Base-by-base conservation (phyloP, 164 flowering plant genomes). In the Vitis rotundifolia region DNA sequence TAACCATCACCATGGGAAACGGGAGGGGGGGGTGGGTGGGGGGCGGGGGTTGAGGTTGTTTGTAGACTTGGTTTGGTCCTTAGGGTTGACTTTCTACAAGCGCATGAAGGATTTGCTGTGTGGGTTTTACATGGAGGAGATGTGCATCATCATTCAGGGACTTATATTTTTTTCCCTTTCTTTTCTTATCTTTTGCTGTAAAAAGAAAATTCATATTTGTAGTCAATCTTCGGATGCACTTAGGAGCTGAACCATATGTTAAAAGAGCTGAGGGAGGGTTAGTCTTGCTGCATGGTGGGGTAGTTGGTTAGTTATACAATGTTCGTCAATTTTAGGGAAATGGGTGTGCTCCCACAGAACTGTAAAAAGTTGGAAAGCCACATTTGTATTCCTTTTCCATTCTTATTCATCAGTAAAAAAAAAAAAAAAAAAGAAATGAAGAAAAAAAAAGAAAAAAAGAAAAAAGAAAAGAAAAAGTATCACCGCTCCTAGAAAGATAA, bases 131-230 rank as follows among this genome's bases (percentile, higher is more conserved):
- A 59, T 13, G 12, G 61, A 16, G 14, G 6, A 59, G 4, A 59
- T 11, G 6, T 37, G 44, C 3, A 3, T 3, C 44, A 37, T 37
- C 44, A 37, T 37, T 37, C 44, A 37, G 44, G 44, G 44, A 37
- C 44, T 37, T 37, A 37, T 37, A 37, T 37, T 3, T 37, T 37
- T 37, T 37, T 37, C 44, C 44, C 7, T 0, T n/a, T n/a, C 2
- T 58, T 19, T 3, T 19, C 2, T 37, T 18, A 1, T 68, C 13
- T 49, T 59, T 47, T 16, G 18, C 10, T 68, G 31, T 68, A 68
- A 14, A 66, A 66, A 68, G 47, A 18, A 59, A 59, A 19, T 49
- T 59, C 19, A 44, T 18, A n/a, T 12, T 50, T 50, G 61, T 59
- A 59, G 3, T 37, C 61, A 10, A 26, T 53, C 7, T 13, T 13